These are phyloP conservation scores for Trichocladium uniseriatum DNA, from an alignment of 495 filamentous ascomycete species.

Conservation along the genomic window DNA sequence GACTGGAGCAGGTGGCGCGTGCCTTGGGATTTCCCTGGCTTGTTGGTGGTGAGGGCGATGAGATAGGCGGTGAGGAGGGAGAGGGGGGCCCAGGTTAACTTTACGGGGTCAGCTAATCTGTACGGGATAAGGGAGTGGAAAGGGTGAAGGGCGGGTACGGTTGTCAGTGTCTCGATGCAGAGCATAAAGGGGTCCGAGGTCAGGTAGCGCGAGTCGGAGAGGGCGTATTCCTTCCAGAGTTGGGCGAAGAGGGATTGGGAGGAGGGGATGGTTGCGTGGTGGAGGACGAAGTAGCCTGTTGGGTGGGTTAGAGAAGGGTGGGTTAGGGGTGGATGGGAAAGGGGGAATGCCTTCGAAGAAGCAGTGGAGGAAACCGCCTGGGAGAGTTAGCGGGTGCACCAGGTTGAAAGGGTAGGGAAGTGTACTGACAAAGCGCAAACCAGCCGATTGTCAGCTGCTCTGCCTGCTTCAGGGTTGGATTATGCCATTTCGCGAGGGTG, in stretches of 20 bases:
- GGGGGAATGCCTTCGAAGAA: constrained; percentile 55
- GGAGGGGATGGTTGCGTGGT: constrained; percentile 42
- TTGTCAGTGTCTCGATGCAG: constrained; percentile 75
- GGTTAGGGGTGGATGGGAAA: constrained; percentile 13
- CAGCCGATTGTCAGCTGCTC: constrained; percentile 47
- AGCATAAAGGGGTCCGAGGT: constrained; percentile 71
- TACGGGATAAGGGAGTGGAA: too few relatives aligned
- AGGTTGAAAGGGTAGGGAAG: constrained; percentile 8
- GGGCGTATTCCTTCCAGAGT: constrained; percentile 82
- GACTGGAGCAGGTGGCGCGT: constrained; percentile 63
- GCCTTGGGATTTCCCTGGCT: background rate
- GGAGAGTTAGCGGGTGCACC: constrained; percentile 5
- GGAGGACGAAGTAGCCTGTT: constrained; percentile 63
- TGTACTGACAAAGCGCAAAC: constrained; percentile 41
- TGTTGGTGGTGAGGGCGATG: constrained; percentile 48
- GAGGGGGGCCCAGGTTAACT: constrained; percentile 67
- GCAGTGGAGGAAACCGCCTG: constrained; percentile 56
- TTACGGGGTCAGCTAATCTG: too few relatives aligned
- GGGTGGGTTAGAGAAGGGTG: background rate
- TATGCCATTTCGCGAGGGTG: constrained; percentile 30
- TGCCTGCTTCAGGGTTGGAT: constrained; percentile 28
- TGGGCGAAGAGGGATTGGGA: constrained; percentile 55
- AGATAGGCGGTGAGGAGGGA: constrained; percentile 56
- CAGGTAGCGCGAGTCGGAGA: constrained; percentile 76
- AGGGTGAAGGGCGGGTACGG: too few relatives aligned